These are phyloP conservation scores for Trichoderma citrinoviride DNA, from an alignment of 2,329 filamentous ascomycete species.

Conservation along the genomic window DNA sequence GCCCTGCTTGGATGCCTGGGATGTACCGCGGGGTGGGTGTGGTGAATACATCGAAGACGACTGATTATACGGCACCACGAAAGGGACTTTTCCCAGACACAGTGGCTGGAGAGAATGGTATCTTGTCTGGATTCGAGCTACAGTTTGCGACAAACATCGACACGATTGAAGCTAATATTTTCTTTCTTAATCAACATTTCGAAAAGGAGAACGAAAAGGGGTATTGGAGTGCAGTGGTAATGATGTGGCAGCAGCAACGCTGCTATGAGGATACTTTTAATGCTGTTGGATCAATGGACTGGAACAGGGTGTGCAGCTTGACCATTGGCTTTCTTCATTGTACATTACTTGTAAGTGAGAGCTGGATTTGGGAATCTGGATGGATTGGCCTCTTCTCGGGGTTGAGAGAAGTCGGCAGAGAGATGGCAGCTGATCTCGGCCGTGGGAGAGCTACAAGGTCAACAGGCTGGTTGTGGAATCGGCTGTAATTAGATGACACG, in stretches of 20 bases:
- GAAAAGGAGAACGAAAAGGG: not conserved
- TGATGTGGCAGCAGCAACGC: not conserved
- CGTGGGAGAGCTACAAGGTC: not conserved
- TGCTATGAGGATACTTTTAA: slow-evolving; percentile 8
- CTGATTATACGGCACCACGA: not conserved
- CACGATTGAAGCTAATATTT: not conserved
- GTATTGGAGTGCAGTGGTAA: not conserved
- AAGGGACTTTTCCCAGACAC: not conserved
- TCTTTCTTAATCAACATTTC: not conserved
- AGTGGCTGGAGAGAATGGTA: not conserved
- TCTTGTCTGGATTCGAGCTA: not conserved
- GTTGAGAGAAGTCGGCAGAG: not conserved
- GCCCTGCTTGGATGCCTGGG: not conserved
- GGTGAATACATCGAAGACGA: slow-evolving; percentile 15
- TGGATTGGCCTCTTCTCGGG: not conserved
- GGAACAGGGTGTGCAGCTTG: slow-evolving; percentile 16
- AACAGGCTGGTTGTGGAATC: not conserved
- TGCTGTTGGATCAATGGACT: slow-evolving; percentile 20
- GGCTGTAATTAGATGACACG: slow-evolving; percentile 16
- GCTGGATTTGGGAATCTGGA: slow-evolving; percentile 1
- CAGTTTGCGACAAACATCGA: not conserved
- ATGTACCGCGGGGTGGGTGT: not conserved
- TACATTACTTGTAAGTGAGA: slow-evolving; percentile 17
- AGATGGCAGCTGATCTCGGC: not conserved
- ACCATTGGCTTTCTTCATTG: slow-evolving; percentile 20